A percentile compares a stretch with the other conserved stretches of the same genome.
Evolutionary conservation across 2,329 filamentous ascomycete genomes (phyloP).

Genomic region (Ceratocystis colombiana): DNA sequence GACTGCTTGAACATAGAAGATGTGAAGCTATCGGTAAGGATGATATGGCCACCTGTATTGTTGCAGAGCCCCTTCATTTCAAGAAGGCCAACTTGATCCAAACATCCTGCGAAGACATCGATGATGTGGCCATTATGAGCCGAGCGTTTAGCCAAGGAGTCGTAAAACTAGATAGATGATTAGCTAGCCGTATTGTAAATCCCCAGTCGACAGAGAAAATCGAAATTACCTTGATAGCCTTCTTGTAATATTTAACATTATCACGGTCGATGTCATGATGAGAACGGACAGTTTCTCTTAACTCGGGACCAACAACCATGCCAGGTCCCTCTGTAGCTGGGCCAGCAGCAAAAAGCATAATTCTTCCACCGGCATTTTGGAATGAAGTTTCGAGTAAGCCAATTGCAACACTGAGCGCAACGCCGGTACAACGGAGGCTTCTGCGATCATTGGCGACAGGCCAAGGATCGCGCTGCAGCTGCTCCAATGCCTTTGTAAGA

Average conservation of each 20-base stretch:
- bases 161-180: slow-evolving; percentile 61
- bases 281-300: slow-evolving; percentile 91
- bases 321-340: slow-evolving; percentile 92
- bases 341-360: slow-evolving; percentile 95
- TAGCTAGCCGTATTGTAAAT: no score
- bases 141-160: slow-evolving; percentile 82
- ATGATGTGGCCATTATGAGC: slow-evolving; percentile 96
- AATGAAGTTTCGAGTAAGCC: slow-evolving; percentile 89
- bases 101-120: slow-evolving; percentile 92
- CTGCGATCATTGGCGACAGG: slow-evolving; percentile 89
- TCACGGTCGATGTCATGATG: slow-evolving; percentile 98
- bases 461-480: slow-evolving; percentile 95
- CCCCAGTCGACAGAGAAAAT: no score
- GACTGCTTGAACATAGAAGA: slow-evolving; percentile 99
- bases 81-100: slow-evolving; percentile 91
- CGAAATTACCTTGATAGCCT: slow-evolving; percentile 69
- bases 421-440: slow-evolving; percentile 82
- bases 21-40: slow-evolving; percentile 94
- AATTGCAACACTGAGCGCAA: slow-evolving; percentile 90
- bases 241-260: slow-evolving; percentile 99
- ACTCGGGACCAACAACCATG: slow-evolving; percentile 89
- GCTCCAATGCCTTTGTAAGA: slow-evolving; percentile 88
- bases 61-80: slow-evolving; percentile 98
- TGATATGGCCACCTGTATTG: slow-evolving; percentile 95
- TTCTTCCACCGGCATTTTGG: slow-evolving; percentile 85